Percentiles rank a stretch among this genome's conserved stretches.
Conservation (phyloP, 768 basidiomycete genomes). For the Kwoniella dendrophila region DNA sequence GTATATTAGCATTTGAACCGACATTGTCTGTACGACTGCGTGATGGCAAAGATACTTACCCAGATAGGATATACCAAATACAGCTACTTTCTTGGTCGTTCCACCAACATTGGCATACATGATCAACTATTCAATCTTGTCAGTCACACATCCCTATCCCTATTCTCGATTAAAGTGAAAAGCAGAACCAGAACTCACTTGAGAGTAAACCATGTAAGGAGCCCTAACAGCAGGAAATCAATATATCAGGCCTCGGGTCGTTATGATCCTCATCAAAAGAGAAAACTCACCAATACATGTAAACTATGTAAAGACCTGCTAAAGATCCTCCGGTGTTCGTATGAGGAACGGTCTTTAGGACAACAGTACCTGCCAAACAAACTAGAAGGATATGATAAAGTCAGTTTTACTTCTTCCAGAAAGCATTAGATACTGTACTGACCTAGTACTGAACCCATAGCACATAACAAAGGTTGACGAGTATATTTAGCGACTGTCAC, state of each 20-base stretch:
- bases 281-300: conserved; percentile 46
- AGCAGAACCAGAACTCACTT: too few relatives aligned
- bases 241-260: too few relatives aligned
- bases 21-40: too few relatives aligned
- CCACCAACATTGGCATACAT: conserved; percentile 41
- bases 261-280: too few relatives aligned
- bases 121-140: too few relatives aligned
- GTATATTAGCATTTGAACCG: too few relatives aligned
- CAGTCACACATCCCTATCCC: too few relatives aligned
- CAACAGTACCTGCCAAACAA: conserved; percentile 36
- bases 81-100: conserved; percentile 39
- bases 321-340: conserved; percentile 41
- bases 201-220: conserved; percentile 34
- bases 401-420: not conserved
- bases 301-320: conserved; percentile 40
- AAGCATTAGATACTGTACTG: not conserved
- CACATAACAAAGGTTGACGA: conserved; percentile 27
- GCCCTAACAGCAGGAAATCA: too few relatives aligned
- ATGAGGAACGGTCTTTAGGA: conserved; percentile 37
- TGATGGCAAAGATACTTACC: too few relatives aligned
- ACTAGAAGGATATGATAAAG: conserved; percentile 3
- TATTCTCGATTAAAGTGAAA: too few relatives aligned
- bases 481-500: conserved; percentile 35
- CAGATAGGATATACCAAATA: conserved; percentile 39
- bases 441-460: conserved; percentile 32